A percentile compares a stretch with the other conserved stretches of the same genome.
Evolutionary conservation across 2,329 filamentous ascomycete species (phyloP).

Genomic region (Coleophoma cylindrospora): DNA sequence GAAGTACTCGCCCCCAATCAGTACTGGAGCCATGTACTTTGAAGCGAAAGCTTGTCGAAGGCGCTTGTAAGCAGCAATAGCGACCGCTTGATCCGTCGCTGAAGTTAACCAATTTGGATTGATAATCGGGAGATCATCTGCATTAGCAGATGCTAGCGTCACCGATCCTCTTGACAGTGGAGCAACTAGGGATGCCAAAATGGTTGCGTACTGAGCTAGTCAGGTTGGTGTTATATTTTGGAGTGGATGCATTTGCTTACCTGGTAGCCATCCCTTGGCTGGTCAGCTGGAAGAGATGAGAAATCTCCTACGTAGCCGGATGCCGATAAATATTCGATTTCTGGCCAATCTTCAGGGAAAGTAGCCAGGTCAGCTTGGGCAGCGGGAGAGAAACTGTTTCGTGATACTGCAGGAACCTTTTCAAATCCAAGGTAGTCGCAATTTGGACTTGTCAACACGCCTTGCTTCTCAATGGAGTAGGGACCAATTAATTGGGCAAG

Average conservation of each 20-base stretch:
- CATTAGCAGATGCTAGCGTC: constrained; percentile 31
- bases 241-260: no score
- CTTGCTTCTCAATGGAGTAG: neutral
- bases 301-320: constrained; percentile 7
- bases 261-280: no score
- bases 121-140: constrained; percentile 29
- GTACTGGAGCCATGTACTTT: constrained; percentile 7
- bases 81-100: constrained; percentile 37
- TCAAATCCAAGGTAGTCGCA: constrained; percentile 15
- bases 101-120: constrained; percentile 40
- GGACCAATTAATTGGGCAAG: no score
- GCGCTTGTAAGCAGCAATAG: constrained; percentile 36
- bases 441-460: constrained; percentile 6
- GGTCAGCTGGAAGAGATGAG: neutral
- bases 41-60: constrained; percentile 26
- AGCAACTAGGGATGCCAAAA: constrained; percentile 30
- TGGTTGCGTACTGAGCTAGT: constrained; percentile 24
- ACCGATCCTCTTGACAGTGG: constrained; percentile 39
- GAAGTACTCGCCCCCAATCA: constrained; percentile 13
- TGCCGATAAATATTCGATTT: constrained; percentile 7
- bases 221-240: no score
- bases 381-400: neutral
- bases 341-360: constrained; percentile 5
- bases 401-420: constrained; percentile 8
- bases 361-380: constrained; percentile 2